phyloP scores from a whole-genome alignment of 202 grass and related monocot species.

The Brachypodium distachyon region DNA sequence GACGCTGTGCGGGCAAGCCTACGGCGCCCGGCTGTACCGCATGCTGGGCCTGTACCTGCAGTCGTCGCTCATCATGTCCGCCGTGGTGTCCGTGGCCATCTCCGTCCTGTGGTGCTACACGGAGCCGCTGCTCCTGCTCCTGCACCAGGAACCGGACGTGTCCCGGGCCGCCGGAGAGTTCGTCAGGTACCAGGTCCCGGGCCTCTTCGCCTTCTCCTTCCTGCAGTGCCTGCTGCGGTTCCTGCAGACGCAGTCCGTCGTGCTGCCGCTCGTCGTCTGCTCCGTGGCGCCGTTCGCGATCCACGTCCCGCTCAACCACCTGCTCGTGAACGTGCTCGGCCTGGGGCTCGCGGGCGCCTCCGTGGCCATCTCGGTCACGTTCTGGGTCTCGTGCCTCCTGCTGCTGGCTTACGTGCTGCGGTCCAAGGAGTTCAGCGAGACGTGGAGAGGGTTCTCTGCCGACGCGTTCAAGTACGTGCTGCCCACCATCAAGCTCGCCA shows the following conservation, averaged over 20 bases:
- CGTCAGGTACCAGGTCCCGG: conserved; percentile 41
- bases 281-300: conserved; percentile 40
- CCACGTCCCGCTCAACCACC: conserved; percentile 47
- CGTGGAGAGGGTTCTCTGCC: conserved; percentile 60
- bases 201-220: conserved; percentile 55
- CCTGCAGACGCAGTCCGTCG: conserved; percentile 70
- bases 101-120: conserved; percentile 64
- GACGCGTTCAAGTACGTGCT: conserved; percentile 57
- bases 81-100: conserved; percentile 28
- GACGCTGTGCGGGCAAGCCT: conserved; percentile 78
- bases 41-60: conserved; percentile 89
- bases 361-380: conserved; percentile 39
- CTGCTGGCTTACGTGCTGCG: conserved; percentile 40
- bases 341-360: conserved; percentile 46
- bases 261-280: conserved; percentile 62
- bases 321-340: conserved; percentile 46
- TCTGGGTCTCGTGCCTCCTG: conserved; percentile 69
- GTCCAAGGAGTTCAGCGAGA: conserved; percentile 36
- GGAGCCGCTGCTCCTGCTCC: conserved; percentile 48
- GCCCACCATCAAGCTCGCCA: conserved; percentile 65
- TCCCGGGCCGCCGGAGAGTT: conserved; percentile 42
- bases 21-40: conserved; percentile 56
- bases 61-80: conserved; percentile 53
- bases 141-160: conserved; percentile 55
- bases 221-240: conserved; percentile 78